Conservation (phyloP, 2,329 filamentous ascomycete species). For the Microdochium trichocladiopsis region DNA sequence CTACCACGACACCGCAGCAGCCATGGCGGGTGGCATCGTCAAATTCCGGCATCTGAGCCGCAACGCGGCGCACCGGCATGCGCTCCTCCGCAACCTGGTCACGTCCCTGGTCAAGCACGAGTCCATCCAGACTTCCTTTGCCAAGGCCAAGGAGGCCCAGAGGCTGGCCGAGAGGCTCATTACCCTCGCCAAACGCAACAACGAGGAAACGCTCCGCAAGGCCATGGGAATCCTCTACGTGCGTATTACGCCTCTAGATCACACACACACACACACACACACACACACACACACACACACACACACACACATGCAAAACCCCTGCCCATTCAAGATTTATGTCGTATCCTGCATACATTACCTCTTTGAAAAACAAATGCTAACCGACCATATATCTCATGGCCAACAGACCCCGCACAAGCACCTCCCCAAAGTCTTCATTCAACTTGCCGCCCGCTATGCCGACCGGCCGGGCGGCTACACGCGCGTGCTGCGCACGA, state of each 20-base stretch:
- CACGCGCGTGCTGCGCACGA: slow-evolving; percentile 87
- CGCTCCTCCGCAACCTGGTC: slow-evolving; percentile 90
- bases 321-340: no score
- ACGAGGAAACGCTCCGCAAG: slow-evolving; percentile 66
- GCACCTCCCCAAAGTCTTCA: slow-evolving; percentile 82
- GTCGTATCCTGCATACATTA: neutral
- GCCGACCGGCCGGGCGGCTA: slow-evolving; percentile 77
- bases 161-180: slow-evolving; percentile 89
- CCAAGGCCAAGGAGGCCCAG: slow-evolving; percentile 96
- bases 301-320: no score
- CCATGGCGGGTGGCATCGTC: slow-evolving; percentile 78
- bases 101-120: slow-evolving; percentile 92
- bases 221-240: slow-evolving; percentile 85
- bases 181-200: slow-evolving; percentile 88
- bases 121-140: slow-evolving; percentile 89
- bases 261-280: no score
- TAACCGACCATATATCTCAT: slow-evolving; percentile 8
- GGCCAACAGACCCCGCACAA: slow-evolving; percentile 53
- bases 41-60: slow-evolving; percentile 89
- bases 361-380: neutral
- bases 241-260: slow-evolving; percentile 26
- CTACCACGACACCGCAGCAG: slow-evolving; percentile 2
- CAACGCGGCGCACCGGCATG: slow-evolving; percentile 79
- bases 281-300: no score
- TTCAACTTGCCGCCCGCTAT: slow-evolving; percentile 74